Percentiles rank a stretch among this genome's conserved stretches.
Conservation (phyloP, 768 basidiomycete genomes). For the Leccinellum albellum region DNA sequence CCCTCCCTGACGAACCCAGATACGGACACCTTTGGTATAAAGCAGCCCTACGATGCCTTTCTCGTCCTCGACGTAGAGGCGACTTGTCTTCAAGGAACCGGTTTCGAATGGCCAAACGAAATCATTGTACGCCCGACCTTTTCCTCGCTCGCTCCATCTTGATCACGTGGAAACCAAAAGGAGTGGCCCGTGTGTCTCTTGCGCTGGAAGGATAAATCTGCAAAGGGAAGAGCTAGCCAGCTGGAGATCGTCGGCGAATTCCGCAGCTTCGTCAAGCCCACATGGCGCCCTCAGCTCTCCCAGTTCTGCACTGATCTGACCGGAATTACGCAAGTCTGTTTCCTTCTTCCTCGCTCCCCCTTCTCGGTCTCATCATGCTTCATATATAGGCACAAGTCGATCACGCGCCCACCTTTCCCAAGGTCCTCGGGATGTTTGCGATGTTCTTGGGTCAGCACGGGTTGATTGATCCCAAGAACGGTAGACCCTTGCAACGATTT, state of each 20-base stretch:
- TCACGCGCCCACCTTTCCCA: conserved; percentile 67
- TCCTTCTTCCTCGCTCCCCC: conserved; percentile 3
- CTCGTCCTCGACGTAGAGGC: conserved; percentile 90
- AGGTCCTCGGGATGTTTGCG: conserved; percentile 60
- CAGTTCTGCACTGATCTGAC: conserved; percentile 85
- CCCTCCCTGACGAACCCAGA: conserved; percentile 1
- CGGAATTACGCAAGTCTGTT: conserved; percentile 85
- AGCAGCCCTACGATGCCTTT: conserved; percentile 68
- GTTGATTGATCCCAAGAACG: conserved; percentile 58
- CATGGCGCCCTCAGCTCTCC: conserved; percentile 78
- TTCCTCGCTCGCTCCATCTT: conserved; percentile 8
- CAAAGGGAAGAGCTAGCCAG: conserved; percentile 46
- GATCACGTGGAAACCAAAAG: conserved; percentile 38
- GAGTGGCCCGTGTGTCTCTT: conserved; percentile 93
- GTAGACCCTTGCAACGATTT: conserved; percentile 56
- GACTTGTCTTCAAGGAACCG: conserved; percentile 65
- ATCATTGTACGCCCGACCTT: conserved; percentile 68
- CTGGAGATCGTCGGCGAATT: conserved; percentile 79
- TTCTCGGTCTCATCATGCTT: conserved; percentile 4
- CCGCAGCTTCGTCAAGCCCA: conserved; percentile 82
- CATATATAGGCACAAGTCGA: conserved; percentile 73
- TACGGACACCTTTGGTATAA: conserved; percentile 18
- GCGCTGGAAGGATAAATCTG: conserved; percentile 67
- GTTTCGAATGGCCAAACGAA: conserved; percentile 87
- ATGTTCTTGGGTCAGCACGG: conserved; percentile 68